Base-by-base conservation (phyloP, 2,329 filamentous ascomycete species). In the Monosporascus sp. region DNA sequence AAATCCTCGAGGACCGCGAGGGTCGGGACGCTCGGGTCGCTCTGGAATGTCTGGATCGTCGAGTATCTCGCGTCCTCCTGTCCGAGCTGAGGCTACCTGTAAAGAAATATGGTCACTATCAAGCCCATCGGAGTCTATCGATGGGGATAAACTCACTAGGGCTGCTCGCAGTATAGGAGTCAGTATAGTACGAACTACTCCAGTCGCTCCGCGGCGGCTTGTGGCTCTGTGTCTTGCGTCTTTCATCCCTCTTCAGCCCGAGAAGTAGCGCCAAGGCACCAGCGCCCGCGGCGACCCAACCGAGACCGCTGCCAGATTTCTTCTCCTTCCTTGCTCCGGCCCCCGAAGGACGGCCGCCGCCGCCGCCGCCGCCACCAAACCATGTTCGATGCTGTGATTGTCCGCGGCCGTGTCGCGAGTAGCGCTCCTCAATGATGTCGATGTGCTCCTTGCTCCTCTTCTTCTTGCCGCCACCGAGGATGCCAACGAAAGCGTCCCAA, bases 391-490 rank as follows among this genome's bases (percentile, higher is more conserved):
- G 78, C 58, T 76, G 73, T 51, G 83, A 79, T 56, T 83, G 80
- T 60, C 71, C 69, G 14, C 73, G 75, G 19, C 74, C 74, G 61
- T 74, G 75, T 54, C 75, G 75, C 17, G 77, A 79, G 68, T 81
- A 83, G 45, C 81, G 81, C 67, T 88, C 84, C 66, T 88, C 84
- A 62, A 80, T 75, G 52, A 84, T 74, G 48, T 87, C 83, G 62
- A 85, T 79, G 47, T 74, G 72, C 56, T 84, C 82, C 24, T 77
- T 72, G 51, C 70, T 71, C 59, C 73, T 69, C 61, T 75, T 74
- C 64, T 77, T 78, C 60, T 75, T 75, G 61, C 75, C 75, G 62
- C 83, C 78, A 43, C 84, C 66, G 59, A 90, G 82, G 60, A 88
- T 68, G 48, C 80, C 81, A 49, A 83, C 68, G 41, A 84, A 62